Percentiles rank a stretch among this genome's conserved stretches.
These are phyloP conservation scores for Sungouiozyma intestinalis DNA, from an alignment of 805 yeast species.

Conservation along the genomic window DNA sequence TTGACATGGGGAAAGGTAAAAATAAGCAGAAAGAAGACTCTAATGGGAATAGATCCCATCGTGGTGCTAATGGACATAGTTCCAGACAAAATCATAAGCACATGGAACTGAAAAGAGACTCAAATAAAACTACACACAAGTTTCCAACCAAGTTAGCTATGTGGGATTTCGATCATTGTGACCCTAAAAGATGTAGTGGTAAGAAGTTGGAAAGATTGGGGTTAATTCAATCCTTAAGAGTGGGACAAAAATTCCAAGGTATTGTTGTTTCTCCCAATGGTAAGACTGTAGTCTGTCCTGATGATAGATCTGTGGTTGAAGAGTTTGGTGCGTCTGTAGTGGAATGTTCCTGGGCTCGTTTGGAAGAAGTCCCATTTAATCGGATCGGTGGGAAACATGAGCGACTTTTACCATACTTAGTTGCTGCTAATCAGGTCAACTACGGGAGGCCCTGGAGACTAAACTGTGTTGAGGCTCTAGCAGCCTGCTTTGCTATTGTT, in stretches of 20 bases:
- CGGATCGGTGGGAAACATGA: slow-evolving; percentile 89
- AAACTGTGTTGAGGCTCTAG: slow-evolving; percentile 94
- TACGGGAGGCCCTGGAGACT: slow-evolving; percentile 93
- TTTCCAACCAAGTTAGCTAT: slow-evolving; percentile 85
- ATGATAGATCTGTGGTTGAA: slow-evolving; percentile 70
- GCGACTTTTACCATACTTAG: slow-evolving; percentile 77
- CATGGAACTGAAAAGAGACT: slow-evolving; percentile 28
- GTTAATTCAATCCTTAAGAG: slow-evolving; percentile 59
- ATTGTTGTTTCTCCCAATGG: slow-evolving; percentile 91
- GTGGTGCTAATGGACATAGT: slow-evolving; percentile 47
- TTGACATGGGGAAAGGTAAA: slow-evolving; percentile 32
- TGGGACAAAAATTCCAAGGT: slow-evolving; percentile 93
- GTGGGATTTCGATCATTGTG: slow-evolving; percentile 99
- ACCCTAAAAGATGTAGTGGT: slow-evolving; percentile 95
- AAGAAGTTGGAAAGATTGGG: slow-evolving; percentile 88
- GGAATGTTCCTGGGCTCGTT: slow-evolving; percentile 96
- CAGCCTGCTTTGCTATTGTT: slow-evolving; percentile 92
- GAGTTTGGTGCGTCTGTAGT: slow-evolving; percentile 90
- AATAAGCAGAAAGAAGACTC: slow-evolving; percentile 37
- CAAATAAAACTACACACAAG: slow-evolving; percentile 27
- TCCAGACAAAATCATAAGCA: slow-evolving; percentile 42
- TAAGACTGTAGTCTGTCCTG: slow-evolving; percentile 78
- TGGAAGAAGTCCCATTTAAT: slow-evolving; percentile 92
- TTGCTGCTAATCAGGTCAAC: slow-evolving; percentile 95
- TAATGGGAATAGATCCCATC: slow-evolving; percentile 15